Evolutionary conservation across 768 basidiomycete species (phyloP).

Genomic region (Ephemerocybe angulata): DNA sequence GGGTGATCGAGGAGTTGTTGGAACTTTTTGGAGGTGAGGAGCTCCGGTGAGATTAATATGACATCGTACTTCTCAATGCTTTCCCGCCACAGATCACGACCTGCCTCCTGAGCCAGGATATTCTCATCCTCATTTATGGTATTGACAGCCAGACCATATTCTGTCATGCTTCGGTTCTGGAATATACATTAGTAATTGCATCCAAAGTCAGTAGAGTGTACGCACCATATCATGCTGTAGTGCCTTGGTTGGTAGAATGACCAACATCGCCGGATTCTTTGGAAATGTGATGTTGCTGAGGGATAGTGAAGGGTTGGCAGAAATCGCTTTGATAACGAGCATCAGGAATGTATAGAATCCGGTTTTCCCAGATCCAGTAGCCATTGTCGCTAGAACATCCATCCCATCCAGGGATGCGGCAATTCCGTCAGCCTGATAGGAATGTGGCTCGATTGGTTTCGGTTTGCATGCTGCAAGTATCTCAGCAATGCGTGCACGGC

Average conservation of each 20-base stretch:
- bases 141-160: slow-evolving; percentile 17
- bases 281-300: slow-evolving; percentile 10
- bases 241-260: slow-evolving; percentile 22
- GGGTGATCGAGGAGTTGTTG: slow-evolving; percentile 12
- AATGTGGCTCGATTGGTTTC: slow-evolving; percentile 17
- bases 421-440: slow-evolving; percentile 19
- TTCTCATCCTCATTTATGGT: slow-evolving; percentile 20
- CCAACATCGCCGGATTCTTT: slow-evolving; percentile 14
- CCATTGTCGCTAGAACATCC: not conserved
- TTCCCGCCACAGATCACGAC: slow-evolving; percentile 14
- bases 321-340: slow-evolving; percentile 6
- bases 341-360: slow-evolving; percentile 1
- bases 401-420: slow-evolving; percentile 1
- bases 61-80: slow-evolving; percentile 14
- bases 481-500: too few relatives aligned
- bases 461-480: too few relatives aligned
- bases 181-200: not conserved
- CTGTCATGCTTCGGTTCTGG: slow-evolving; percentile 1
- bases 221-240: slow-evolving; percentile 23
- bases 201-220: not conserved
- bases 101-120: not conserved
- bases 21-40: slow-evolving; percentile 19
- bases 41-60: slow-evolving; percentile 22
- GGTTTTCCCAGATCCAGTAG: slow-evolving; percentile 8
- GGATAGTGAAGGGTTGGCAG: slow-evolving; percentile 5